phyloP scores from a whole-genome alignment of 805 yeast species.

The Myxozyma kluyveri region DNA sequence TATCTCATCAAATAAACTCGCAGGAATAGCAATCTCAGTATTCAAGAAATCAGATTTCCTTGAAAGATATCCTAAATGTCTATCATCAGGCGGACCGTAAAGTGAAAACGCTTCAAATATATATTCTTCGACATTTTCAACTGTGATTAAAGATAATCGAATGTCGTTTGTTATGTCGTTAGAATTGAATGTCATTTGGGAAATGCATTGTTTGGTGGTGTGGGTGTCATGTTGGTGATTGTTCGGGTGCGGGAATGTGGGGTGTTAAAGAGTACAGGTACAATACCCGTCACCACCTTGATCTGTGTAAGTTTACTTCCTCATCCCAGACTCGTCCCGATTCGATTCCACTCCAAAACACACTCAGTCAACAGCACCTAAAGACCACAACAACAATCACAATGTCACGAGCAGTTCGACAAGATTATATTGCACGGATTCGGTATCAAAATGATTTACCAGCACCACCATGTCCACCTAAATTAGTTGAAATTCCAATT shows the following conservation, averaged over 20 bases:
- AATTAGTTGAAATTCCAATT: constrained; percentile 58
- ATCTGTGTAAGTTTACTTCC: neutral
- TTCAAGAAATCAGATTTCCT: constrained; percentile 8
- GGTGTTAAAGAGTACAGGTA: neutral
- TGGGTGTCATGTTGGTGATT: neutral
- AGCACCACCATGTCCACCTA: constrained; percentile 91
- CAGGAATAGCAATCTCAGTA: neutral
- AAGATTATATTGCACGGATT: constrained; percentile 60
- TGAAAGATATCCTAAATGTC: constrained; percentile 19
- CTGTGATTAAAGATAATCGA: constrained; percentile 2
- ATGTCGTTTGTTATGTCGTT: neutral
- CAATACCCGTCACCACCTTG: neutral
- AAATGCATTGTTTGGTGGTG: neutral
- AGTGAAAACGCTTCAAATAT: constrained; percentile 10
- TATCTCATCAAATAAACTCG: neutral
- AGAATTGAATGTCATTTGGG: too few relatives aligned
- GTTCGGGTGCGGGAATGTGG: neutral
- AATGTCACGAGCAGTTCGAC: constrained; percentile 33
- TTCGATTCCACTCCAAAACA: neutral
- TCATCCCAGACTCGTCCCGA: neutral
- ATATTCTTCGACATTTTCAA: constrained; percentile 13
- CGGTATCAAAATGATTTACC: constrained; percentile 86
- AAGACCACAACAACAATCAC: neutral
- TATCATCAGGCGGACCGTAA: constrained; percentile 9
- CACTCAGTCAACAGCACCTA: neutral